Evolutionary conservation across 2,329 filamentous ascomycete species (phyloP).

Genomic region (Aspergillus ochraceus): DNA sequence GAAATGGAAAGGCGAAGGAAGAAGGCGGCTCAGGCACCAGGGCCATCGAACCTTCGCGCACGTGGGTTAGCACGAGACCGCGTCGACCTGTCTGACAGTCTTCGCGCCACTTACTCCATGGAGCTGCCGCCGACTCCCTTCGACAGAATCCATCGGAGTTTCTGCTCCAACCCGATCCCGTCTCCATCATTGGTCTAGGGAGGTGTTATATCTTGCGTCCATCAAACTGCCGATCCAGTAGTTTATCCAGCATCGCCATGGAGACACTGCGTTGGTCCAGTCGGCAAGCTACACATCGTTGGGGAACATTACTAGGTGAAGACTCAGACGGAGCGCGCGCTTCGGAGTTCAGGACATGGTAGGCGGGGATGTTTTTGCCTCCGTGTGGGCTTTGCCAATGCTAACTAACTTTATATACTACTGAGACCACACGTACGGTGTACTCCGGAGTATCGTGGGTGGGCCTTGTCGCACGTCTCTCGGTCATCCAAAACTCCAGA

Average conservation of each 20-base stretch:
- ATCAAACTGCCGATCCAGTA: neutral
- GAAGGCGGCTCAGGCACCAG: neutral
- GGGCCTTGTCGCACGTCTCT: neutral
- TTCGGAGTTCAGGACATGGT: neutral
- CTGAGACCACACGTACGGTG: neutral
- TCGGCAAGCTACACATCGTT: neutral
- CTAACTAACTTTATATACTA: neutral
- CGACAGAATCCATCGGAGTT: neutral
- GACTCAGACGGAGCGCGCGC: neutral
- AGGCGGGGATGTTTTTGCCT: neutral
- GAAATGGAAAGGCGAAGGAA: too few species aligned
- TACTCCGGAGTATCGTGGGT: neutral
- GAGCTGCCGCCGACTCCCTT: too few species aligned
- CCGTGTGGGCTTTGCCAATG: neutral
- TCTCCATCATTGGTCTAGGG: neutral
- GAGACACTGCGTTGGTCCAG: neutral
- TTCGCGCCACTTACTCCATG: neutral
- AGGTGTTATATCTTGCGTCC: neutral
- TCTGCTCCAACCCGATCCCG: neutral
- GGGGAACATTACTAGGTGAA: neutral
- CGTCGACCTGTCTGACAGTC: too few species aligned
- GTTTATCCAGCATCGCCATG: neutral
- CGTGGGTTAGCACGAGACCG: neutral
- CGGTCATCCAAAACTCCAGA: neutral
- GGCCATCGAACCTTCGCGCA: neutral